Conservation (phyloP, 257 asterid species). For the Ballota nigra region DNA sequence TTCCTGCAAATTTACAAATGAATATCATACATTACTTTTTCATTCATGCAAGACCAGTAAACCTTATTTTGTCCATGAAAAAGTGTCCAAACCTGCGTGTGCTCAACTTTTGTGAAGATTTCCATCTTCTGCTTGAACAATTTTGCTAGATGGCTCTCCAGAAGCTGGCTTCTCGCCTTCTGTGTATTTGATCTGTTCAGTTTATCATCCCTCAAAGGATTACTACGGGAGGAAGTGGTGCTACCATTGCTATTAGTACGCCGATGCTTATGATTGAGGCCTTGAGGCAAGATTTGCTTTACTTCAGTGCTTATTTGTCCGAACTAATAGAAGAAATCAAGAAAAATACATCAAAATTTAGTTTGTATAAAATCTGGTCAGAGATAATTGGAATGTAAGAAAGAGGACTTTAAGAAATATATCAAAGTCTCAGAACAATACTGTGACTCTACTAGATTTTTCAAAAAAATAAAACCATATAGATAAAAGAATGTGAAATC, state of each 20-base stretch:
- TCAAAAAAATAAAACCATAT: neutral
- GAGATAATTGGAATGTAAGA: neutral
- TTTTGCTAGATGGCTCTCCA: conserved; percentile 94
- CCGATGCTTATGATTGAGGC: conserved; percentile 65
- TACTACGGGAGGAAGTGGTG: conserved; percentile 92
- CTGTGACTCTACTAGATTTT: neutral
- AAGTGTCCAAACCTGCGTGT: conserved; percentile 72
- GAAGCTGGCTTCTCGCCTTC: conserved; percentile 93
- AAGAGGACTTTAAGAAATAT: conserved; percentile 3
- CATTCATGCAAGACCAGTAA: neutral
- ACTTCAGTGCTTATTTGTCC: conserved; percentile 59
- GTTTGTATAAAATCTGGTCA: neutral
- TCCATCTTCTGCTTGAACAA: conserved; percentile 96
- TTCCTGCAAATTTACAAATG: conserved; percentile 53
- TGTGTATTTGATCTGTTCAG: conserved; percentile 72
- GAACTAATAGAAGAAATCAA: conserved; percentile 46
- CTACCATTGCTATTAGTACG: conserved; percentile 92
- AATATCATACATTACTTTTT: neutral
- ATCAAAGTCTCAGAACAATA: neutral
- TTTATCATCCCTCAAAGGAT: conserved; percentile 84
- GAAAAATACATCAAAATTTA: conserved; percentile 11
- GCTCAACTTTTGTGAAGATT: conserved; percentile 80
- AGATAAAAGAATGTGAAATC: neutral
- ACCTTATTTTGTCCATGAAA: conserved; percentile 8
- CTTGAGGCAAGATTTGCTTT: conserved; percentile 75